A percentile compares a stretch with the other conserved stretches of the same genome.
These are phyloP conservation scores for Trematosphaeria pertusa DNA, from an alignment of 2,329 filamentous ascomycete genomes.

Conservation along the genomic window DNA sequence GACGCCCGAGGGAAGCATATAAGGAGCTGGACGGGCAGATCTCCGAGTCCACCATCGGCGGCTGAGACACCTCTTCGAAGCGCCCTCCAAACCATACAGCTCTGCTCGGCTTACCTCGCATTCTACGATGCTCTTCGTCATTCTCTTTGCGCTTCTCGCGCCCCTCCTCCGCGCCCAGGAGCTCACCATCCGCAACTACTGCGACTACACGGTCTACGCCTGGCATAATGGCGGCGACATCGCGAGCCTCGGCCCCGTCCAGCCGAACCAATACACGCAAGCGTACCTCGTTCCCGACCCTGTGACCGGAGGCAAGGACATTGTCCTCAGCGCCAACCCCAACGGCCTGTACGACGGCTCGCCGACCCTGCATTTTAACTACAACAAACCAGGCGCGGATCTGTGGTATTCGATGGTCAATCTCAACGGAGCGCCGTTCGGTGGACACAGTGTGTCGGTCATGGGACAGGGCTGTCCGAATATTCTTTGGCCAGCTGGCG, in stretches of 20 bases:
- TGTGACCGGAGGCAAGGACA: conserved; percentile 4
- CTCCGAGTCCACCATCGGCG: too few species aligned
- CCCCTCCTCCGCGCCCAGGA: not conserved
- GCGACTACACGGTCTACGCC: conserved; percentile 3
- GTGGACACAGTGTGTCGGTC: not conserved
- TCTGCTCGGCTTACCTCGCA: too few species aligned
- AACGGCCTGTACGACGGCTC: not conserved
- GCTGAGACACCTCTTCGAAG: too few species aligned
- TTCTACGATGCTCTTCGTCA: not conserved
- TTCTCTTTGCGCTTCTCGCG: not conserved
- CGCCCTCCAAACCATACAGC: too few species aligned
- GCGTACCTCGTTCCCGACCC: conserved; percentile 1
- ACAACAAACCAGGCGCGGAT: not conserved
- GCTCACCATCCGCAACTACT: conserved; percentile 5
- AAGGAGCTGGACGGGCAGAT: too few species aligned
- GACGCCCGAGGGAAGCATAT: too few species aligned
- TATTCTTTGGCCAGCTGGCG: not conserved
- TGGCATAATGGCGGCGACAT: not conserved
- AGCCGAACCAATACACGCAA: not conserved
- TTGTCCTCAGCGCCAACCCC: not conserved
- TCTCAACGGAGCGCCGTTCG: not conserved
- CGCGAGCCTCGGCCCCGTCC: not conserved
- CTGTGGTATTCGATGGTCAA: not conserved
- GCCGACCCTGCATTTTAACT: conserved; percentile 1
- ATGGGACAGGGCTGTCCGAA: not conserved